Base-by-base conservation (phyloP, 2,329 filamentous ascomycete species). In the Colletotrichum karsti region DNA sequence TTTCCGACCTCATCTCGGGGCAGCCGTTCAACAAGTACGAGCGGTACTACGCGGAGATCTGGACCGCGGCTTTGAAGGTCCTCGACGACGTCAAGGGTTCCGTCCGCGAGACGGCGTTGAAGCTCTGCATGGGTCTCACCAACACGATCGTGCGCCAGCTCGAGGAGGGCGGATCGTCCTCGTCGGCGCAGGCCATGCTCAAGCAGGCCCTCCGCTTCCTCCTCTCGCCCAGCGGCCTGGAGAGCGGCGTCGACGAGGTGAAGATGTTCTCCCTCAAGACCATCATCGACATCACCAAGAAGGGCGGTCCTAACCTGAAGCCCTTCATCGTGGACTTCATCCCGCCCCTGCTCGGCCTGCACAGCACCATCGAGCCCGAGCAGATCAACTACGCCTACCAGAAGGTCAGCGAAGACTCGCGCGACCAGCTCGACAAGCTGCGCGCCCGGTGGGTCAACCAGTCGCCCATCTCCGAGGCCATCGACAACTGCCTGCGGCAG, bases 11-110 rank as follows among this genome's bases (percentile, higher is more conserved):
- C 1, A 88, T 98, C 7, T 93, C 96, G 72, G 95, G 95, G 0
- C 88, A 93, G 28, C 89, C 91, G 2, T 91, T 93, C 68, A 82
- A 85, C 30, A 89, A 91, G 79, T 98, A 98, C 74, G 93, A 95
- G 73, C 89, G 90, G 65, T 95, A 96, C 75, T 92, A 98, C 56
- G 88, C 91, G 60, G 88, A 94, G 20, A 94, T 98, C 54, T 98
- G 96, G 92, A 88, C 88, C 10, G 89, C 92, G 28, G 92, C 94
- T 1, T 92, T 98, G 78, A 97, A 94, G 75, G 94, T 99, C 0
- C 84, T 98, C 6, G 96, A 99, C 77, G 96, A 99, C 77, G 97
- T 98, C 78, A 99, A 99, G 77, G 92, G 92, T 7, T 94, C 92
- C 1, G 96, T 99, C 5, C 88, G 96, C 57, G 85, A 88, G 37